phyloP scores from a whole-genome alignment of 2,329 filamentous ascomycete species.

The Xylariaceae sp. region DNA sequence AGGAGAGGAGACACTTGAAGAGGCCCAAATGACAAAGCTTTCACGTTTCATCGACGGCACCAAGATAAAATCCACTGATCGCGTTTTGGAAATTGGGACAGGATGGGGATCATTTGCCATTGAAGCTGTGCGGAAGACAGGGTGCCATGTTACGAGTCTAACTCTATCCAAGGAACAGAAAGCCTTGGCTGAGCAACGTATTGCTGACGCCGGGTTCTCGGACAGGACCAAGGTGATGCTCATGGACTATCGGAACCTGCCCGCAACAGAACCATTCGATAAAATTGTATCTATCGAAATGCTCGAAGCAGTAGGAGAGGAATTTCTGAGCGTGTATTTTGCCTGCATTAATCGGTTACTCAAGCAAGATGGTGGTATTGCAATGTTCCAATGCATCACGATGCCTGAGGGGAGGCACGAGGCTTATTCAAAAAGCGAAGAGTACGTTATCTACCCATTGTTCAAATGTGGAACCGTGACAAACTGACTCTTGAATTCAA shows the following conservation, averaged over 20 bases:
- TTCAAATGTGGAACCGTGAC: too few relatives aligned
- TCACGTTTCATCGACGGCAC: constrained; percentile 62
- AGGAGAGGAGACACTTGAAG: constrained; percentile 54
- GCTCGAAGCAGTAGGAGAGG: constrained; percentile 68
- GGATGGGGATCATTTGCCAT: constrained; percentile 75
- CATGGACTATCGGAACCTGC: constrained; percentile 63
- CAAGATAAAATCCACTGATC: constrained; percentile 59
- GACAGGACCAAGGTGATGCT: constrained; percentile 61
- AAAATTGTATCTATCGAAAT: constrained; percentile 75
- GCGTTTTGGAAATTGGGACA: constrained; percentile 71
- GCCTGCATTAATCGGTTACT: constrained; percentile 58
- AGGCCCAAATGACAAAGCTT: constrained; percentile 65
- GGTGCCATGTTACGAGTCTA: constrained; percentile 64
- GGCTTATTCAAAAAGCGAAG: constrained; percentile 61
- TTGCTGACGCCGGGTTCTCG: constrained; percentile 55
- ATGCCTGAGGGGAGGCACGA: constrained; percentile 68
- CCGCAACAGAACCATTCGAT: constrained; percentile 56
- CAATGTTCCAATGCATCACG: constrained; percentile 73
- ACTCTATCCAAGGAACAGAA: constrained; percentile 69
- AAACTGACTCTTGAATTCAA: too few relatives aligned
- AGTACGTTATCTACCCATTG: constrained; percentile 40
- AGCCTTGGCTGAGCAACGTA: constrained; percentile 60
- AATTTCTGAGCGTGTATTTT: constrained; percentile 67
- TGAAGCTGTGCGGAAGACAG: constrained; percentile 60
- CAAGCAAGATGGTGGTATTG: constrained; percentile 62